Evolutionary conservation across 768 basidiomycete species (phyloP), one percentile per base, ranked within the genome.

Genomic region (Auricularia auricula-judae): DNA sequence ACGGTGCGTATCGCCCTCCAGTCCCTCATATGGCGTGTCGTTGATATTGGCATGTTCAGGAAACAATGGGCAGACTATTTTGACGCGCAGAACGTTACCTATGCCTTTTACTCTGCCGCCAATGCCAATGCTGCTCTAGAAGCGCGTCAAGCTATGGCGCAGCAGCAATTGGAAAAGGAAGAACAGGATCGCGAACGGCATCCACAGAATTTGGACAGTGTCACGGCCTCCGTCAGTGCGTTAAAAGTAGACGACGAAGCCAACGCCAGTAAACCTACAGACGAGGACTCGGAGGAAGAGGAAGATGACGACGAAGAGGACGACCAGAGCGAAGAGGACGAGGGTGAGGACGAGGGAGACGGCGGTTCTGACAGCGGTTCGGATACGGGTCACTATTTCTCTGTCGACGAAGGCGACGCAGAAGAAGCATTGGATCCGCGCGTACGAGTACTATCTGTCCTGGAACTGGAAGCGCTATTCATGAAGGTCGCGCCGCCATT

Each of bases 21-120:
- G 11, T 60, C 3, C 44, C 43, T 34, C 35, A 29, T 63, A 2
- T 54, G 44, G 36, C 21, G 56, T 7, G 35, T 44, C 18, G 33
- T 39, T 59, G 16, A 3, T 35, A 3, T 23, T 33, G 21, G 16
- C 64, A 21, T 34, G 64, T 1, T 42, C 54, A 98, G 96, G 68
- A 79, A 79, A 51, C 77, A 80, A 67, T 99, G 97, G 97, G 96
- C 95, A 33, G 89, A 94, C 71, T 89, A 93, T 70, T 94, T 96
- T 69, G 92, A 95, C 64, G 69, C 78, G 11, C 81, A 89, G 69
- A 81, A 82, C 7, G 78, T 95, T 53, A 81, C 79, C 65, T 97
- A 91, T 70, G 93, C 91, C 0, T 96, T 99, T 72, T 96, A 95
- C 77, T 94, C 97, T 5, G 94, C 97, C 5, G 82, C 90, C 11